A percentile compares a stretch with the other conserved stretches of the same genome.
These are phyloP conservation scores for Botrytis cinerea DNA, from an alignment of 2,329 filamentous ascomycete species.

Conservation along the genomic window DNA sequence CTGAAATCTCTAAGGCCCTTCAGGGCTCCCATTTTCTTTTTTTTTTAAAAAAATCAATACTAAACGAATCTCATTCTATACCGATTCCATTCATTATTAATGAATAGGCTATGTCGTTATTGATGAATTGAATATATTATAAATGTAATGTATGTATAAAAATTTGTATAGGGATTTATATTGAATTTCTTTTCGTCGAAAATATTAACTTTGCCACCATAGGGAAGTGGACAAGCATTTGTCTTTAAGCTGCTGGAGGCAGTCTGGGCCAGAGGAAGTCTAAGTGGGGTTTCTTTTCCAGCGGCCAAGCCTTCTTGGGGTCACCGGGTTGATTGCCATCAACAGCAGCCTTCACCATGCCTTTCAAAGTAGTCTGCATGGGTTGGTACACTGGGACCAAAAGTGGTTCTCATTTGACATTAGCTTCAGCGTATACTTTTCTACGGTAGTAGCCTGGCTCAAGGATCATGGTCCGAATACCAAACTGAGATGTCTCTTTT, in stretches of 20 bases:
- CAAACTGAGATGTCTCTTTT: slow-evolving; percentile 26
- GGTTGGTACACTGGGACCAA: background rate
- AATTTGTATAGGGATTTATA: too few relatives aligned
- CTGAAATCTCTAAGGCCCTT: too few relatives aligned
- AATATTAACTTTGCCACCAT: too few relatives aligned
- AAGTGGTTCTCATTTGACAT: background rate
- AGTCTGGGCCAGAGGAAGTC: background rate
- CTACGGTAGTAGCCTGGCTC: background rate
- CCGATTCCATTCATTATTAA: too few relatives aligned
- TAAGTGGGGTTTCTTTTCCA: background rate
- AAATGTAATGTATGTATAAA: too few relatives aligned
- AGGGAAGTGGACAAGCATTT: background rate
- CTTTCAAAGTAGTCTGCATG: background rate
- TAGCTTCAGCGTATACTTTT: background rate
- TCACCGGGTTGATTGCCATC: background rate
- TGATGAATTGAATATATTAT: too few relatives aligned
- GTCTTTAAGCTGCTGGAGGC: background rate
- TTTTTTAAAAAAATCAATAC: too few relatives aligned
- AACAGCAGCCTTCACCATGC: background rate
- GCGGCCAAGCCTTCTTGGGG: background rate
- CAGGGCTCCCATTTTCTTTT: too few relatives aligned
- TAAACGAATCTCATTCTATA: too few relatives aligned
- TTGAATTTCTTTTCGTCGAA: too few relatives aligned
- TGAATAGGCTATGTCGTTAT: too few relatives aligned
- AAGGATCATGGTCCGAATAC: slow-evolving; percentile 37